These are phyloP conservation scores for Aureobasidium sp. DNA, from an alignment of 2,329 filamentous ascomycete species.

Conservation along the genomic window DNA sequence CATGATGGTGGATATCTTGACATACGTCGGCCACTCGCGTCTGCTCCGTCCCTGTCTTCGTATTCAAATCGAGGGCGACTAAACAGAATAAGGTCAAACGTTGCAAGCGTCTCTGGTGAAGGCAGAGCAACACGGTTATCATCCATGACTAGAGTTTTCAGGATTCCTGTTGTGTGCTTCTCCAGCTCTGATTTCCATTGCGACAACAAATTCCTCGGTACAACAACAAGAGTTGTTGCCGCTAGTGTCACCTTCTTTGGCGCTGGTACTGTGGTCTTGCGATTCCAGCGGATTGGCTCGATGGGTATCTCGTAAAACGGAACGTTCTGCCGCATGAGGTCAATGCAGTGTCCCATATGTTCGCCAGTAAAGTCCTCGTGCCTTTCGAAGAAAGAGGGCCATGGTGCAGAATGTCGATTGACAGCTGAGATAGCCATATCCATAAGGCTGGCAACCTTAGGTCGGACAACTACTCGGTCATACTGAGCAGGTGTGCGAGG, in stretches of 20 bases:
- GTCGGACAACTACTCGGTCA: conserved; percentile 36
- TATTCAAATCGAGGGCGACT: conserved; percentile 66
- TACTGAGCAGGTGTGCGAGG: conserved; percentile 60
- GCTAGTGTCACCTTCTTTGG: conserved; percentile 56
- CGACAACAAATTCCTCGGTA: conserved; percentile 72
- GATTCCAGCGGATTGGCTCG: conserved; percentile 35
- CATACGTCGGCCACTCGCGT: conserved; percentile 38
- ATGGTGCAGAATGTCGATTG: conserved; percentile 62
- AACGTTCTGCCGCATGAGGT: conserved; percentile 39
- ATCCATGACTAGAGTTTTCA: conserved; percentile 58
- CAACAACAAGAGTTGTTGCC: conserved; percentile 66
- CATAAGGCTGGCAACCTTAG: conserved; percentile 54
- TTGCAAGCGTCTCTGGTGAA: conserved; percentile 48
- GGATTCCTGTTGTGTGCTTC: conserved; percentile 61
- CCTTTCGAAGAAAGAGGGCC: conserved; percentile 57
- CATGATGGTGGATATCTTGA: conserved; percentile 26
- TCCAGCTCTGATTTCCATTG: conserved; percentile 79
- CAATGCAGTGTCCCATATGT: conserved; percentile 46
- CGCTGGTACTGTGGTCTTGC: conserved; percentile 33
- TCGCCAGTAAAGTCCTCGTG: conserved; percentile 44
- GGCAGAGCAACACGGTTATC: conserved; percentile 50
- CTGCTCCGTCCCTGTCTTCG: conserved; percentile 50
- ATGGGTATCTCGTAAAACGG: conserved; percentile 37
- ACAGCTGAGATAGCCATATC: conserved; percentile 70
- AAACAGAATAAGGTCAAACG: conserved; percentile 72